Conservation (phyloP, 371 early-diverging fungal genomes). For the Thermomucor indicae-seudaticae region DNA sequence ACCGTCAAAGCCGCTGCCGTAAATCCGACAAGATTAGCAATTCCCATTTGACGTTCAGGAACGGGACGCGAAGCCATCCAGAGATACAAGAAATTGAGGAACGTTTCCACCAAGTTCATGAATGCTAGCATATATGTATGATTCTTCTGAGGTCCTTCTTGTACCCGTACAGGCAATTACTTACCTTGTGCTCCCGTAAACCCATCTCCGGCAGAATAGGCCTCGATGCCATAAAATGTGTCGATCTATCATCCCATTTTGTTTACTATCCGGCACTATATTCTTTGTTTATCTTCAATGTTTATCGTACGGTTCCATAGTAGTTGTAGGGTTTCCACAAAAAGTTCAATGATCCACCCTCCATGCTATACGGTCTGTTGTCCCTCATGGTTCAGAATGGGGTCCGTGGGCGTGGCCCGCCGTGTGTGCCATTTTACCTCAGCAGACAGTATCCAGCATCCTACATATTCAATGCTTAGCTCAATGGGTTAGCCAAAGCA, state of each 20-base stretch:
- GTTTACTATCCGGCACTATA: too few species aligned
- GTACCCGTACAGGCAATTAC: too few species aligned
- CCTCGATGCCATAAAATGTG: slow-evolving; percentile 29
- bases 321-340: slow-evolving; percentile 37
- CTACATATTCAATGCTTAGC: too few species aligned
- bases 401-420: too few species aligned
- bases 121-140: too few species aligned
- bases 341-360: slow-evolving; percentile 25
- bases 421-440: slow-evolving; percentile 12
- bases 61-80: slow-evolving; percentile 7
- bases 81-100: slow-evolving; percentile 23
- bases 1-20: slow-evolving; percentile 25
- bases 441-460: slow-evolving; percentile 36
- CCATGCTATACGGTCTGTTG: slow-evolving; percentile 40
- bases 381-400: neutral
- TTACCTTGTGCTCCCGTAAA: slow-evolving; percentile 42
- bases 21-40: slow-evolving; percentile 28
- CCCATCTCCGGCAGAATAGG: slow-evolving; percentile 25
- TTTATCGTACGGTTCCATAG: slow-evolving; percentile 25
- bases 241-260: too few species aligned
- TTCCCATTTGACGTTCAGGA: slow-evolving; percentile 9
- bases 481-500: too few species aligned
- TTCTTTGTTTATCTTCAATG: too few species aligned
- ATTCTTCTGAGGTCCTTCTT: too few species aligned
- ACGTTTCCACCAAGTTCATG: slow-evolving; percentile 31